Evolutionary conservation across 2,329 filamentous ascomycete species (phyloP).

Genomic region (Elsinoe necatrix): DNA sequence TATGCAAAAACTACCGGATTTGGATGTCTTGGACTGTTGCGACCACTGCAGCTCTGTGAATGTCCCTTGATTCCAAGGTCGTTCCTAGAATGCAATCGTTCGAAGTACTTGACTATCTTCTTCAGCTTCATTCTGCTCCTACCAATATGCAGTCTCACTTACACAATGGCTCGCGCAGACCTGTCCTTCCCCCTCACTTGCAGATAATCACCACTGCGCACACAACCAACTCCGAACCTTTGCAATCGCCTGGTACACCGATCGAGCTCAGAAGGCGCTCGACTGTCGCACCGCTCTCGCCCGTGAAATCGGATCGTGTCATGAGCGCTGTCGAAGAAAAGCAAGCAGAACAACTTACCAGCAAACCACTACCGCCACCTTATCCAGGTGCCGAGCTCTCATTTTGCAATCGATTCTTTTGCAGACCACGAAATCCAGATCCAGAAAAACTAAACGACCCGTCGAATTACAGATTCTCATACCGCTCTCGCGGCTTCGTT

Average conservation of each 20-base stretch:
- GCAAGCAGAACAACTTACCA: not conserved
- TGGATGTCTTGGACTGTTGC: not conserved
- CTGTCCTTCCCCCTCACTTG: not conserved
- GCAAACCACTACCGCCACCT: slow-evolving; percentile 3
- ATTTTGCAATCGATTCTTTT: slow-evolving; percentile 8
- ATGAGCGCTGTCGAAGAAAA: slow-evolving; percentile 9
- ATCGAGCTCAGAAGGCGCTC: slow-evolving; percentile 9
- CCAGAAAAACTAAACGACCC: slow-evolving; percentile 8
- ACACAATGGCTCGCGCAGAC: slow-evolving; percentile 9
- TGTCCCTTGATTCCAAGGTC: not conserved
- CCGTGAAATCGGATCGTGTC: not conserved
- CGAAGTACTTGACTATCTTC: not conserved
- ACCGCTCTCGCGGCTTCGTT: slow-evolving; percentile 23
- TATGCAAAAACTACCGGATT: not conserved
- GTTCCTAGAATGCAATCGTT: slow-evolving; percentile 5
- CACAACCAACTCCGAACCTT: not conserved
- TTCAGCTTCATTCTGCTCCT: not conserved
- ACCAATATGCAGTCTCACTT: slow-evolving; percentile 11
- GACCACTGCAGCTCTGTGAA: not conserved
- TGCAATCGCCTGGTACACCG: slow-evolving; percentile 3
- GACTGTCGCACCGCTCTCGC: not conserved
- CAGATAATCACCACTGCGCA: slow-evolving; percentile 5
- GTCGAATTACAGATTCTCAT: slow-evolving; percentile 21
- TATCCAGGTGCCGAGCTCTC: slow-evolving; percentile 12
- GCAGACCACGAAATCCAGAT: slow-evolving; percentile 9